Evolutionary conservation across 768 basidiomycete genomes (phyloP), one percentile per base, ranked within the genome.

Genomic region (Candolleomyces efflorescens): DNA sequence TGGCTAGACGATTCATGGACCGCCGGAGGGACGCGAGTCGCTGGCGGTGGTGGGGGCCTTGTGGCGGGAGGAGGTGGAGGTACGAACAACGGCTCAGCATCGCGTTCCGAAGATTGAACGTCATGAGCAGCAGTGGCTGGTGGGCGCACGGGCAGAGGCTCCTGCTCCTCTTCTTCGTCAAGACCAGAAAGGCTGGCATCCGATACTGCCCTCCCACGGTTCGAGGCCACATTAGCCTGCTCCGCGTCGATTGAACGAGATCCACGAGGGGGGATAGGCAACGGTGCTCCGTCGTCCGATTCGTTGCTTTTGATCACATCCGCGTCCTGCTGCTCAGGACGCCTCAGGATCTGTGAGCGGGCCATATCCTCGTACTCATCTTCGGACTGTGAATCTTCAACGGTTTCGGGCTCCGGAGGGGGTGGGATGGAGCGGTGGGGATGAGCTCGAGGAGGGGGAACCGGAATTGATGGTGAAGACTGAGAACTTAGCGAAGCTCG

Each of bases 371-470:
- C 54, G 46, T 55, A 45, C 39, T 54, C 46, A 10, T 54, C 27
- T 50, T 56, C 50, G 4, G 24, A 52, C 3, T 44, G 24, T 5
- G 12, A 15, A 51, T 51, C 56, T 32, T 53, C 48, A 26, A 64
- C 58, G 20, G 60, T 58, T 48, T 62, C 62, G 47, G 62, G 53
- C 56, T 58, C n/a, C 46, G 48, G 39, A 56, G 49, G 38, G 18
- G 49, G 49, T 13, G 49, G 27, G 9, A 50, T 24, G 15, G 23
- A 5, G 15, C 49, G 49, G 32, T 50, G 32, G 3, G 49, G 36
- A 12, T 57, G 50, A 18, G 24, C 56, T 39, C 59, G 45, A 36
- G 56, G 48, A 7, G 48, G 47, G 9, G 57, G 53, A 22, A 44
- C 32, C 5, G 53, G 38, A 26, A 46, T 48, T n/a, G 26, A 39